Percentiles rank a stretch among this genome's conserved stretches.
Evolutionary conservation across 306 rosid genomes (phyloP).

Genomic region (Echinosophora koreensis): DNA sequence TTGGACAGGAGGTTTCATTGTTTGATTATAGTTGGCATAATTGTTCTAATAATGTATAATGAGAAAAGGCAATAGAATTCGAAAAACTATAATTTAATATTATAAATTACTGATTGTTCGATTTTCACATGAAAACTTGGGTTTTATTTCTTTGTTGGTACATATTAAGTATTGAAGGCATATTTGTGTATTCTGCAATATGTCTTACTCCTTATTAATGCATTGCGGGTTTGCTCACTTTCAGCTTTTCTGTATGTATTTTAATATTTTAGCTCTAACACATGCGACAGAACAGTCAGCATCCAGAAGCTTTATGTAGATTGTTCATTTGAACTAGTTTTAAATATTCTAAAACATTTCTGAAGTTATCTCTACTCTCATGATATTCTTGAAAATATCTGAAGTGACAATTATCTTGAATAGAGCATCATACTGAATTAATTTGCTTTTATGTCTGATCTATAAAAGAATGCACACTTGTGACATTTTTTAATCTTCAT

Average conservation of each 20-base stretch:
- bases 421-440: not conserved
- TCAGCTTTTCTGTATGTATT: not conserved
- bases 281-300: conserved; percentile 5
- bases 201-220: not conserved
- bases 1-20: not conserved
- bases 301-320: conserved; percentile 2
- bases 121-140: not conserved
- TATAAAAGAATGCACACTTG: not conserved
- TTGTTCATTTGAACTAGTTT: conserved; percentile 1
- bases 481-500: not conserved
- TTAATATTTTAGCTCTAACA: not conserved
- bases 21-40: not conserved
- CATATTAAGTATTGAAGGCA: conserved; percentile 7
- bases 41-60: not conserved
- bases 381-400: conserved; percentile 9
- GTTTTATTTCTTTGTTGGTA: conserved; percentile 23
- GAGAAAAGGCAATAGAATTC: not conserved
- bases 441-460: not conserved
- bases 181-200: not conserved
- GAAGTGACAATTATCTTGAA: not conserved
- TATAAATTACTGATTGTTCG: not conserved
- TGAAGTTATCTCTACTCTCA: not conserved
- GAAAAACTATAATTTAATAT: not conserved
- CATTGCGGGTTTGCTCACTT: conserved; percentile 1
- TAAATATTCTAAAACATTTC: conserved; percentile 3